Evolutionary conservation across 768 basidiomycete genomes (phyloP).

Genomic region (Amanita pallidorosea): DNA sequence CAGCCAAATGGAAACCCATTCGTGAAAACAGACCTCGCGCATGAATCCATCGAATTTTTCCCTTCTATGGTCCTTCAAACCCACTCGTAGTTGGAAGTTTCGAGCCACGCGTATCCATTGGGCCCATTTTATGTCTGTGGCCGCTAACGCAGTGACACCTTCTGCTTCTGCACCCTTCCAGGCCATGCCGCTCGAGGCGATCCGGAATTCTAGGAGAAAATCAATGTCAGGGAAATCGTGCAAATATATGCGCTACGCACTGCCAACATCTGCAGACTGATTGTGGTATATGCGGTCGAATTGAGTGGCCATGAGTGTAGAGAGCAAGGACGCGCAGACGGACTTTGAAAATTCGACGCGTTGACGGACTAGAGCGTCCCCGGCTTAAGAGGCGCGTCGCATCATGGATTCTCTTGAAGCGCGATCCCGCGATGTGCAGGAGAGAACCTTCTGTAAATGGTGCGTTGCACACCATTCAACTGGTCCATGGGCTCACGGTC

Average conservation of each 20-base stretch:
- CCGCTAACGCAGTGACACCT: slow-evolving; percentile 49
- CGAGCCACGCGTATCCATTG: slow-evolving; percentile 91
- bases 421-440: slow-evolving; percentile 55
- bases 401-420: slow-evolving; percentile 48
- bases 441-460: slow-evolving; percentile 91
- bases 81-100: slow-evolving; percentile 81
- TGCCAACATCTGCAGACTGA: slow-evolving; percentile 62
- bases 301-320: slow-evolving; percentile 47
- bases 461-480: slow-evolving; percentile 16
- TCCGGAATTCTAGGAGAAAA: slow-evolving; percentile 59
- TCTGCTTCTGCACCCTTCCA: slow-evolving; percentile 80
- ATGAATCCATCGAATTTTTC: slow-evolving; percentile 92
- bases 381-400: neutral
- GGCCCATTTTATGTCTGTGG: slow-evolving; percentile 74
- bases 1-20: neutral
- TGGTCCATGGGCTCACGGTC: neutral
- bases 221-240: slow-evolving; percentile 7
- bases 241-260: slow-evolving; percentile 38
- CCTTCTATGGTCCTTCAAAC: slow-evolving; percentile 63
- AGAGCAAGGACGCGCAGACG: slow-evolving; percentile 29
- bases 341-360: slow-evolving; percentile 24
- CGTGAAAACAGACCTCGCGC: slow-evolving; percentile 50
- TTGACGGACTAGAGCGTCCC: neutral
- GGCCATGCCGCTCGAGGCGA: slow-evolving; percentile 85
- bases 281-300: slow-evolving; percentile 83